phyloP scores from a whole-genome alignment of 2,329 filamentous ascomycete species.

The Penicillium sp. region DNA sequence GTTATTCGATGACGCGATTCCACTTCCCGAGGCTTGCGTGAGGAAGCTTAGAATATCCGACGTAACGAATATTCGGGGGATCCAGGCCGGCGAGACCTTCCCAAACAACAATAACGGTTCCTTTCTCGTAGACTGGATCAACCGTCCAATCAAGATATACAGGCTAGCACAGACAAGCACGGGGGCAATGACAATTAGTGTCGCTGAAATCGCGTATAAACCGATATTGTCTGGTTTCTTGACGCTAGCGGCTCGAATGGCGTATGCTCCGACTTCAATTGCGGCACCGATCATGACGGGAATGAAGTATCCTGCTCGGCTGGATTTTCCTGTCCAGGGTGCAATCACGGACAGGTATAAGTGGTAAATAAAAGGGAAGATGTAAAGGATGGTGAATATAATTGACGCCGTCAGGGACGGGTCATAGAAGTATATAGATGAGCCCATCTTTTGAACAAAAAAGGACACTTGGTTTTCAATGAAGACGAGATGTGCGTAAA shows the following conservation, averaged over 20 bases:
- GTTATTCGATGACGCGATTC: not conserved
- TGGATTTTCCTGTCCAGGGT: not conserved
- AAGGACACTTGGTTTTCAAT: not conserved
- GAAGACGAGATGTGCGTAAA: not conserved
- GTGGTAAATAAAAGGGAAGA: not conserved
- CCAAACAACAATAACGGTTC: not conserved
- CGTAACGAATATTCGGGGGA: constrained; percentile 1
- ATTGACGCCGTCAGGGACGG: not conserved
- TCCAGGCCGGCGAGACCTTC: not conserved
- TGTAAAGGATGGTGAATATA: not conserved
- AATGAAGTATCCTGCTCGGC: not conserved
- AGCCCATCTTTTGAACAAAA: not conserved
- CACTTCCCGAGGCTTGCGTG: not conserved
- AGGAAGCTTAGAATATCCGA: constrained; percentile 2
- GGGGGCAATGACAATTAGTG: constrained; percentile 57
- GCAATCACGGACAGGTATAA: not conserved
- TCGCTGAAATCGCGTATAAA: constrained; percentile 47
- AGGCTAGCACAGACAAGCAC: constrained; percentile 58
- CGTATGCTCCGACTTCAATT: not conserved
- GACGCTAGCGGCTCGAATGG: not conserved
- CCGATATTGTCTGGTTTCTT: not conserved
- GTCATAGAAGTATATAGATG: not conserved
- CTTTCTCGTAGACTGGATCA: constrained; percentile 28
- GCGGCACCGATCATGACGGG: not conserved
- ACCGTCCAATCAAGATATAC: constrained; percentile 58